phyloP scores from a whole-genome alignment of 169 alveolate species.

The Theileria equi region DNA sequence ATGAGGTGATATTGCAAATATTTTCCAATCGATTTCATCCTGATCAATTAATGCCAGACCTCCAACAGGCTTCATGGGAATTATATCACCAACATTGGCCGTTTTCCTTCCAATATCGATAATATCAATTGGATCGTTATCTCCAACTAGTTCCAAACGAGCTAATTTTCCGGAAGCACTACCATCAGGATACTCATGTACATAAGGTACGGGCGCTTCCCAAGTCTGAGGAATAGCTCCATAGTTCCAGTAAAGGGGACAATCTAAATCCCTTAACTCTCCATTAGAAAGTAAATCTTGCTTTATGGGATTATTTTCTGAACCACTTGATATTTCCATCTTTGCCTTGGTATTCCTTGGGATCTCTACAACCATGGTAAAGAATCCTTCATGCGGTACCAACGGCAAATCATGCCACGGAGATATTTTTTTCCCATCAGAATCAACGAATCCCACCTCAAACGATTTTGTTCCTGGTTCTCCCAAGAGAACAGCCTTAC shows the following conservation, averaged over 20 bases:
- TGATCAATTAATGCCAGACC: conserved; percentile 87
- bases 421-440: conserved; percentile 29
- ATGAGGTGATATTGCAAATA: conserved; percentile 74
- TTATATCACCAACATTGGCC: conserved; percentile 65
- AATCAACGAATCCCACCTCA: conserved; percentile 36
- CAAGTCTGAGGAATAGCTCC: conserved; percentile 92
- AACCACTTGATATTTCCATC: conserved; percentile 67
- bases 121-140: conserved; percentile 90
- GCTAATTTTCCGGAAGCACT: conserved; percentile 4
- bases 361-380: conserved; percentile 71
- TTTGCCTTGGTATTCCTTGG: conserved; percentile 70
- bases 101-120: conserved; percentile 77
- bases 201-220: conserved; percentile 83
- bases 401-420: conserved; percentile 64
- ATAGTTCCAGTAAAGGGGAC: conserved; percentile 86
- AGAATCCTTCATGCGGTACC: conserved; percentile 22
- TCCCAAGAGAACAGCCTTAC: conserved; percentile 15
- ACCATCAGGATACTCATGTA: conserved; percentile 27
- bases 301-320: conserved; percentile 65
- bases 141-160: conserved; percentile 74
- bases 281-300: conserved; percentile 70
- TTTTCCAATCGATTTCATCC: conserved; percentile 90
- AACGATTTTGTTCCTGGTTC: conserved; percentile 37
- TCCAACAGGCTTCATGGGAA: conserved; percentile 83
- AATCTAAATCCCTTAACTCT: conserved; percentile 70